phyloP scores from a whole-genome alignment of 1,284 basidiomycete genomes.

The Irpex lacteus region DNA sequence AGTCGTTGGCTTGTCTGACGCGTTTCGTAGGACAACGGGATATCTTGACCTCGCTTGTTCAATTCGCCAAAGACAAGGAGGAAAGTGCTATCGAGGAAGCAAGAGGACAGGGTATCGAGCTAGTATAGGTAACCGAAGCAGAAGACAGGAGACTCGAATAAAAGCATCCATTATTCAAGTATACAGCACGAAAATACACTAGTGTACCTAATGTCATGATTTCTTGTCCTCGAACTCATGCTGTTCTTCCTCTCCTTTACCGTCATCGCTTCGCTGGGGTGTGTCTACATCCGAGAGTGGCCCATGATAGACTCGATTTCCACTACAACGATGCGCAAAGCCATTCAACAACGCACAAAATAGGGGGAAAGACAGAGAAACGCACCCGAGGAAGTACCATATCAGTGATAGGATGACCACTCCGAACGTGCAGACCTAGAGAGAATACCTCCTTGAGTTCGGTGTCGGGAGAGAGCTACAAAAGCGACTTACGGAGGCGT shows the following conservation, averaged over 20 bases:
- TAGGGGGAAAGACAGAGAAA: background rate
- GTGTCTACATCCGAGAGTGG: background rate
- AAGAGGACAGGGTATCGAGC: conserved; percentile 47
- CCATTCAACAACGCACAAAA: background rate
- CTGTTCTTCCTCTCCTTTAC: background rate
- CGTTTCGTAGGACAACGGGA: conserved; percentile 37
- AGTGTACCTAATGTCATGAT: too few relatives aligned
- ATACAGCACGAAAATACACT: too few relatives aligned
- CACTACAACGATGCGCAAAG: background rate
- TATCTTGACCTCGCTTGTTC: conserved; percentile 40
- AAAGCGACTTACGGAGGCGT: conserved; percentile 45
- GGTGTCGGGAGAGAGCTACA: background rate
- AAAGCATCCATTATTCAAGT: too few relatives aligned
- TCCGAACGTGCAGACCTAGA: background rate
- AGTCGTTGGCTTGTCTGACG: background rate
- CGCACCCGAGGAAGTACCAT: conserved; percentile 1
- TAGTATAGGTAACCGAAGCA: background rate
- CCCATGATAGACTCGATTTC: background rate
- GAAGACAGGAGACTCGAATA: too few relatives aligned
- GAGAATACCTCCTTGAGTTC: background rate
- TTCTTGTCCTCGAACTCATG: background rate
- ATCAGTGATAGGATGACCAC: background rate
- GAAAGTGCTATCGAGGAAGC: conserved; percentile 43
- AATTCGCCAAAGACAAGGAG: conserved; percentile 44
- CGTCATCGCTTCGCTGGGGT: background rate